A percentile compares a stretch with the other conserved stretches of the same genome.
Evolutionary conservation across 108 stramenopile species (phyloP).

Genomic region (Ochromonas danica): DNA sequence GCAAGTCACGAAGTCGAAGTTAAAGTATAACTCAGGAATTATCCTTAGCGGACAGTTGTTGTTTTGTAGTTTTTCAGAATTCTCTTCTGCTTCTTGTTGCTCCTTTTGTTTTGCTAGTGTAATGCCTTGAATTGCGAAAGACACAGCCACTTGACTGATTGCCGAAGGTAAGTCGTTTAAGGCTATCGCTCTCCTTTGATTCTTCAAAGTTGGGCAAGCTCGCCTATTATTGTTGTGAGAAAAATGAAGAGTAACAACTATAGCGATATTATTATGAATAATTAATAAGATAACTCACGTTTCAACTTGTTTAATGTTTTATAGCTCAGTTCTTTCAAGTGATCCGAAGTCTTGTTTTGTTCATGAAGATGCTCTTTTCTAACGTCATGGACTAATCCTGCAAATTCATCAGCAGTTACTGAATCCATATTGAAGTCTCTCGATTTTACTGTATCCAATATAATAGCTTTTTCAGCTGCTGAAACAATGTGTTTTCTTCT

Average conservation of each 20-base stretch:
- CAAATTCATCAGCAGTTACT: conserved; percentile 6
- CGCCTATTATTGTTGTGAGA: no score
- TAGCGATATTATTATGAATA: conserved; percentile 17
- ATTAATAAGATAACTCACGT: conserved; percentile 17
- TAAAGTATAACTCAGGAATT: no score
- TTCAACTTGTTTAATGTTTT: conserved; percentile 10
- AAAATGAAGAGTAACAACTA: conserved; percentile 1
- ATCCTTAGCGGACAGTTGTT: no score
- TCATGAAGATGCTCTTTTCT: conserved; percentile 16
- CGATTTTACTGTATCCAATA: conserved; percentile 10
- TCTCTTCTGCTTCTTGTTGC: no score
- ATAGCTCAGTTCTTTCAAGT: conserved; percentile 16
- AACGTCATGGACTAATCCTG: conserved; percentile 15
- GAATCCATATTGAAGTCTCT: conserved; percentile 16
- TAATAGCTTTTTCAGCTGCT: conserved; percentile 16
- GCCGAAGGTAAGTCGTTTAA: no score
- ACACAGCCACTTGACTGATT: no score
- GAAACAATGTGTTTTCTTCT: conserved; percentile 10
- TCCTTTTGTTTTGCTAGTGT: no score
- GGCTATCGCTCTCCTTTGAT: no score
- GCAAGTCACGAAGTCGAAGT: no score
- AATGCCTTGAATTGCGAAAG: no score
- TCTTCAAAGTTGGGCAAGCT: no score
- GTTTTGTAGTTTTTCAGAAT: no score
- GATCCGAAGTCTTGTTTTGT: conserved; percentile 15